Percentiles rank a stretch among this genome's conserved stretches.
phyloP scores from a whole-genome alignment of 306 rosid genomes.

The Sechiopsis laciniata region DNA sequence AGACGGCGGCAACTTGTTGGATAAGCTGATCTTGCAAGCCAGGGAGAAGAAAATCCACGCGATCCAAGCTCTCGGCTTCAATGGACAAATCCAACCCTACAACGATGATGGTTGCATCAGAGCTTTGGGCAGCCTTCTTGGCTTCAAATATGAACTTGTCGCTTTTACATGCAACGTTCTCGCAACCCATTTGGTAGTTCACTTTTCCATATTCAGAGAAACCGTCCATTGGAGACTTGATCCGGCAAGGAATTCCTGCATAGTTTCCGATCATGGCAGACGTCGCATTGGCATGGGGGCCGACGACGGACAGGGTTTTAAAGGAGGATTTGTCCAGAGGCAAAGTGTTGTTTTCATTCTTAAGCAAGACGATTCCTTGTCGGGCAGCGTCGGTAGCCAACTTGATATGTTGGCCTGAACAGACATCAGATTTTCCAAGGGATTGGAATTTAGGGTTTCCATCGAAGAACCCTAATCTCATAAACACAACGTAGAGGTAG shows the following conservation, averaged over 20 bases:
- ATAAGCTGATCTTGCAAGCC: conserved; percentile 67
- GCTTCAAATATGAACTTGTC: conserved; percentile 47
- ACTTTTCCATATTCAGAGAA: conserved; percentile 12
- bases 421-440: conserved; percentile 56
- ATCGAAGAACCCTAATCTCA: conserved; percentile 74
- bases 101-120: conserved; percentile 51
- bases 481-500: conserved; percentile 60
- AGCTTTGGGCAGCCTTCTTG: conserved; percentile 34
- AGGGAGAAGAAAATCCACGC: conserved; percentile 59
- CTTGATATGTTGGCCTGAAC: conserved; percentile 41
- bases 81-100: conserved; percentile 62
- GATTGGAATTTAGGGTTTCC: conserved; percentile 55
- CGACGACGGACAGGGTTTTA: conserved; percentile 40
- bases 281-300: conserved; percentile 69
- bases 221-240: conserved; percentile 7
- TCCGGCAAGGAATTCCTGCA: conserved; percentile 19
- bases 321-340: conserved; percentile 35
- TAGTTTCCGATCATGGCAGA: conserved; percentile 59
- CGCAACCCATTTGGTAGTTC: conserved; percentile 48
- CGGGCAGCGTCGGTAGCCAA: conserved; percentile 62
- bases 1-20: conserved; percentile 38
- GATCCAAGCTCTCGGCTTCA: conserved; percentile 65
- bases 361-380: conserved; percentile 63
- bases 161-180: conserved; percentile 38
- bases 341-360: conserved; percentile 42